Conservation (phyloP, 2,329 filamentous ascomycete genomes). For the Paraphoma chrysanthemicola region DNA sequence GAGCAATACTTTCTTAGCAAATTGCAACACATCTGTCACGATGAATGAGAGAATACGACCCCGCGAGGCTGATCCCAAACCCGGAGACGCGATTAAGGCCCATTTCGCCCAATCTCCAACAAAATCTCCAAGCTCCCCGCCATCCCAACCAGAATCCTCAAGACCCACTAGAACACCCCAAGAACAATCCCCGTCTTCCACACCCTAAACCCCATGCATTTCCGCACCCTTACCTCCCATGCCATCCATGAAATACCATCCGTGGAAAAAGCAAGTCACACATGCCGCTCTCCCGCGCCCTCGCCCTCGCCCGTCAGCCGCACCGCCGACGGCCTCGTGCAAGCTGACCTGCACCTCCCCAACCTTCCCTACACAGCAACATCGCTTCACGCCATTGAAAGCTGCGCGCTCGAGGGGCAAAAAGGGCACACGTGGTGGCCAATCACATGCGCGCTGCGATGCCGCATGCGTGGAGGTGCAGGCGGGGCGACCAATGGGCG, state of each 20-base stretch:
- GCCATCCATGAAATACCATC: neutral
- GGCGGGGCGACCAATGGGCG: conserved; percentile 9
- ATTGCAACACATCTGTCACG: too few relatives aligned
- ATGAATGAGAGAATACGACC: too few relatives aligned
- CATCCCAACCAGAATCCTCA: neutral
- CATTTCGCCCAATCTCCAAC: too few relatives aligned
- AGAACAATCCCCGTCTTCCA: neutral
- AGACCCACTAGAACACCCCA: conserved; percentile 1
- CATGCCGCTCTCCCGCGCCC: neutral
- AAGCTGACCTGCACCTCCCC: neutral
- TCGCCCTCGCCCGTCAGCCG: neutral
- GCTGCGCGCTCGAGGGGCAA: conserved; percentile 4
- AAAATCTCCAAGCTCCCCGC: neutral
- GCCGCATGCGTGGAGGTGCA: conserved; percentile 7
- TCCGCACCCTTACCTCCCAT: neutral
- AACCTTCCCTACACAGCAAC: conserved; percentile 7
- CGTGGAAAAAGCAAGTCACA: neutral
- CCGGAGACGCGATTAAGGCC: too few relatives aligned
- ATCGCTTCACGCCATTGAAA: neutral
- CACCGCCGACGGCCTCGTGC: neutral
- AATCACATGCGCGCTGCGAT: conserved; percentile 5
- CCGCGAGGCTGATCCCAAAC: too few relatives aligned
- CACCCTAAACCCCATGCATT: neutral
- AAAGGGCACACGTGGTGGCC: conserved; percentile 19
- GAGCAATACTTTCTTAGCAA: neutral